Conservation (phyloP, 78 protist genomes). For the Dictyostelium purpureum region DNA sequence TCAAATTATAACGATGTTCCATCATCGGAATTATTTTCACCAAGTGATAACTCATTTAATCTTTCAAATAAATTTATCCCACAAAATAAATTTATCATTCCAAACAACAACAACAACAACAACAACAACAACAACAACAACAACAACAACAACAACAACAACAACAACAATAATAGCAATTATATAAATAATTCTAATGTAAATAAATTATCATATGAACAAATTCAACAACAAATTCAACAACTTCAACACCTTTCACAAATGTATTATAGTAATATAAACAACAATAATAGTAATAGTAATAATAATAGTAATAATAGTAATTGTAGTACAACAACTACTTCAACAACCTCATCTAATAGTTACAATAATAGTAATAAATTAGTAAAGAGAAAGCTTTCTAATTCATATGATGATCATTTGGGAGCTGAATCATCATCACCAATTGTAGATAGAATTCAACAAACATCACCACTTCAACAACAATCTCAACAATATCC, state of each 20-base stretch:
- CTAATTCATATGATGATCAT: conserved; percentile 3
- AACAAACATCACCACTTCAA: background rate
- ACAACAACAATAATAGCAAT: background rate
- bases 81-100: no score
- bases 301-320: background rate
- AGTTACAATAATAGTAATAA: background rate
- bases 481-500: background rate
- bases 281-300: background rate
- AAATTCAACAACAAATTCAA: no score
- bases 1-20: no score
- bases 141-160: background rate
- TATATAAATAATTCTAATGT: no score
- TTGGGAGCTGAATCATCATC: conserved; percentile 2
- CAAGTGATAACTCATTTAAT: no score
- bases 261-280: background rate
- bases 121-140: background rate
- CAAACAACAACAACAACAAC: no score
- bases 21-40: no score
- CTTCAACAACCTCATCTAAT: no score
- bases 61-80: no score
- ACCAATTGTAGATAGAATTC: background rate
- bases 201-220: no score
- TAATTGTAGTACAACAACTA: no score
- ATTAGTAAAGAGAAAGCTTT: background rate
- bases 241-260: background rate